phyloP scores from a whole-genome alignment of 1,284 basidiomycete species.

The Apiotrichum mycotoxinovorans region DNA sequence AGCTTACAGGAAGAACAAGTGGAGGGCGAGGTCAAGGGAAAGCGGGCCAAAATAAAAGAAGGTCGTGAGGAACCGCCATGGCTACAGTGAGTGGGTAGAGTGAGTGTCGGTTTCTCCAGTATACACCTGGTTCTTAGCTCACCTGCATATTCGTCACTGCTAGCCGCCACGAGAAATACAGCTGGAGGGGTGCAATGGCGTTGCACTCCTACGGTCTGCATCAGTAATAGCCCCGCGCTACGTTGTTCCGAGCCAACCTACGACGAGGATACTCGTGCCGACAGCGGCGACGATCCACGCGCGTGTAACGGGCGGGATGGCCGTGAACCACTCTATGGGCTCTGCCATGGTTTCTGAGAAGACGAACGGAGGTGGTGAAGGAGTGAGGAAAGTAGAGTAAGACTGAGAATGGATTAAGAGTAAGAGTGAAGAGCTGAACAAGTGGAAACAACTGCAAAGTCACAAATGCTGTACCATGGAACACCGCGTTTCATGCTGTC shows the following conservation, averaged over 20 bases:
- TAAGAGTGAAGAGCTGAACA: neutral
- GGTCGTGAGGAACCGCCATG: constrained; percentile 83
- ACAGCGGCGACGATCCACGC: constrained; percentile 74
- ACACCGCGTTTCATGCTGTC: too few relatives aligned
- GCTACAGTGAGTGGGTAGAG: constrained; percentile 55
- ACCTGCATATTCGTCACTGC: constrained; percentile 79
- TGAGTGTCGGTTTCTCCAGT: too few relatives aligned
- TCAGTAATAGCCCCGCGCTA: too few relatives aligned
- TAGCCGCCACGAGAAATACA: constrained; percentile 85
- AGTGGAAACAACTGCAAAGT: too few relatives aligned
- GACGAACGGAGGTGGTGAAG: too few relatives aligned
- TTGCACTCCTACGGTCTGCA: constrained; percentile 99
- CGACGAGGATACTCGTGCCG: constrained; percentile 75
- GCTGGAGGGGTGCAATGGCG: constrained; percentile 78
- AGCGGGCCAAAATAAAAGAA: constrained; percentile 96
- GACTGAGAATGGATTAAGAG: neutral
- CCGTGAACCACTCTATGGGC: constrained; percentile 60
- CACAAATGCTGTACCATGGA: too few relatives aligned
- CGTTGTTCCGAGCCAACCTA: constrained; percentile 53
- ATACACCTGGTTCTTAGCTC: too few relatives aligned
- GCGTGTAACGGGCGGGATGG: constrained; percentile 84
- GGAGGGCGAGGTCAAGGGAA: constrained; percentile 91
- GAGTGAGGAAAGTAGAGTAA: neutral
- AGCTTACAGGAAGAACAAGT: constrained; percentile 93
- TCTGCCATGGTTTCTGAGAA: constrained; percentile 38